Percentiles rank a stretch among this genome's conserved stretches.
Conservation (phyloP, 2,329 filamentous ascomycete genomes). For the Exophiala dermatitidis region DNA sequence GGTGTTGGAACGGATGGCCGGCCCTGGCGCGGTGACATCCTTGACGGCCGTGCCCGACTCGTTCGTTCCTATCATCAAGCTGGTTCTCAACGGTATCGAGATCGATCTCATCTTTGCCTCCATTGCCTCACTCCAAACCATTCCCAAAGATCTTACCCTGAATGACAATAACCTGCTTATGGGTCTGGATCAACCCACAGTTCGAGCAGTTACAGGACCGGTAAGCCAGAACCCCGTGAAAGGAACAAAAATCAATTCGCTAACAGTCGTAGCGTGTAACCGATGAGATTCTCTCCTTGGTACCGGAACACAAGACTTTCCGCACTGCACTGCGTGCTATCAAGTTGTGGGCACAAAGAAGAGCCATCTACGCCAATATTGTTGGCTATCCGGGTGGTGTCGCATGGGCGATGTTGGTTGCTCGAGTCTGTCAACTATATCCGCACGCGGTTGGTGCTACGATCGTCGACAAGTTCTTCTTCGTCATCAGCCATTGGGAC, state of each 20-base stretch:
- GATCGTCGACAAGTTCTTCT: slow-evolving; percentile 89
- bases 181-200: slow-evolving; percentile 76
- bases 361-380: slow-evolving; percentile 91
- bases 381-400: slow-evolving; percentile 95
- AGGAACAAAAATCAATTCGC: background rate
- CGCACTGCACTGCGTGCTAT: slow-evolving; percentile 81
- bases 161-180: slow-evolving; percentile 78
- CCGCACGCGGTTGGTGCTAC: slow-evolving; percentile 84
- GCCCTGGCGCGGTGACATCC: slow-evolving; percentile 72
- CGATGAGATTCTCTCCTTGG: slow-evolving; percentile 79
- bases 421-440: slow-evolving; percentile 90
- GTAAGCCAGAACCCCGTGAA: slow-evolving; percentile 1
- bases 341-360: slow-evolving; percentile 89
- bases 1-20: slow-evolving; percentile 67
- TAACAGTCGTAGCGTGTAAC: slow-evolving; percentile 57
- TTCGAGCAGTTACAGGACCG: slow-evolving; percentile 87
- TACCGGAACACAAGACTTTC: slow-evolving; percentile 86
- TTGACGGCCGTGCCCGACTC: slow-evolving; percentile 80
- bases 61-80: slow-evolving; percentile 95
- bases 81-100: slow-evolving; percentile 82
- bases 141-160: slow-evolving; percentile 66
- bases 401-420: slow-evolving; percentile 96
- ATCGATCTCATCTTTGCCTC: slow-evolving; percentile 90
- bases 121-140: slow-evolving; percentile 60
- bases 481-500: slow-evolving; percentile 80